Percentiles rank a stretch among this genome's conserved stretches.
phyloP scores from a whole-genome alignment of 2,329 filamentous ascomycete species.

The Drechmeria coniospora region DNA sequence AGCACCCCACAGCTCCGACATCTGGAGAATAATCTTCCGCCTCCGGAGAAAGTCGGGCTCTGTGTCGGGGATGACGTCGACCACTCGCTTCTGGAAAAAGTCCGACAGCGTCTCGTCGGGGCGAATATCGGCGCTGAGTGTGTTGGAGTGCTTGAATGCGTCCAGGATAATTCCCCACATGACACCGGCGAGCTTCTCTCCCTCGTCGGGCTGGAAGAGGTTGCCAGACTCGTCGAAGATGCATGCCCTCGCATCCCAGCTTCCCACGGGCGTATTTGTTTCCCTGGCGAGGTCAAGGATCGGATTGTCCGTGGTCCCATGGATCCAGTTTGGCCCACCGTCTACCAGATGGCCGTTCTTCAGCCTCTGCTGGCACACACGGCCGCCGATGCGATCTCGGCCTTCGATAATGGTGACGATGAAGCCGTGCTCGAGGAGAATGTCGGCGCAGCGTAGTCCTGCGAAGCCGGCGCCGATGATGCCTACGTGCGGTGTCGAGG shows the following conservation, averaged over 20 bases:
- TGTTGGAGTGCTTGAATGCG: slow-evolving; percentile 52
- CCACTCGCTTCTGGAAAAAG: slow-evolving; percentile 33
- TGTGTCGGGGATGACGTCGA: slow-evolving; percentile 29
- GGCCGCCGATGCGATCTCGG: slow-evolving; percentile 49
- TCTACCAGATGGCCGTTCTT: slow-evolving; percentile 35
- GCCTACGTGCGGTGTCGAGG: slow-evolving; percentile 36
- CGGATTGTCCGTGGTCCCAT: slow-evolving; percentile 56
- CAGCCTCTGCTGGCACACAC: slow-evolving; percentile 37
- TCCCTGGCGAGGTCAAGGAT: slow-evolving; percentile 50
- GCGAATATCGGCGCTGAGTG: slow-evolving; percentile 31
- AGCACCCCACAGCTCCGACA: slow-evolving; percentile 52
- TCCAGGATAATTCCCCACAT: slow-evolving; percentile 55
- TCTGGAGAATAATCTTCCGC: slow-evolving; percentile 29
- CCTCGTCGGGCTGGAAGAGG: slow-evolving; percentile 29
- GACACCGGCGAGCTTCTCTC: slow-evolving; percentile 30
- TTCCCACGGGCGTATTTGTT: slow-evolving; percentile 35
- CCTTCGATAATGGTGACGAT: slow-evolving; percentile 56
- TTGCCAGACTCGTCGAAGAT: slow-evolving; percentile 42
- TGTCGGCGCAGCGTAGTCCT: slow-evolving; percentile 54
- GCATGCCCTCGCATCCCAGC: slow-evolving; percentile 35
- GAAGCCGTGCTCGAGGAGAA: slow-evolving; percentile 48
- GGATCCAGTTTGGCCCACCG: slow-evolving; percentile 66
- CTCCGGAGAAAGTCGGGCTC: slow-evolving; percentile 22
- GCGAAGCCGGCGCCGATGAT: slow-evolving; percentile 58
- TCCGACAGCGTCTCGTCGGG: slow-evolving; percentile 33